Conservation (phyloP, 2,329 filamentous ascomycete species). For the Fusarium subtropicale region DNA sequence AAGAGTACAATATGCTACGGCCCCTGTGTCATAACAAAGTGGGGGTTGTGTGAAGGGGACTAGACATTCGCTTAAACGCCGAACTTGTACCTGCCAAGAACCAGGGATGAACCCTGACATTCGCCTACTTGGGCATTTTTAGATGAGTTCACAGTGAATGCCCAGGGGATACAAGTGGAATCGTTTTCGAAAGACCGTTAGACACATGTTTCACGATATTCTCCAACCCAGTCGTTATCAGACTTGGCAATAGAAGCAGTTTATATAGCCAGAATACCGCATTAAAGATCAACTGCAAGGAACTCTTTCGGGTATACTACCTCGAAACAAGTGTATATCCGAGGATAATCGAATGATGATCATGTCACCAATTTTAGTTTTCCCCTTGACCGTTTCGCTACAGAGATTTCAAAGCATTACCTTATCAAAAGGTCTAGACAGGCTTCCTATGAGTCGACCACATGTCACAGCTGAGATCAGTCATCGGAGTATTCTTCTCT, state of each 20-base stretch:
- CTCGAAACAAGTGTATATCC: conserved; percentile 24
- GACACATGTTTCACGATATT: conserved; percentile 35
- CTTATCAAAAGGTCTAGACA: not conserved
- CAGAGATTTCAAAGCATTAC: not conserved
- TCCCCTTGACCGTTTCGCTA: not conserved
- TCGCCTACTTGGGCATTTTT: not conserved
- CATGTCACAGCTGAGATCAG: not conserved
- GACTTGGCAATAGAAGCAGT: conserved; percentile 8
- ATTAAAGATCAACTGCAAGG: conserved; percentile 18
- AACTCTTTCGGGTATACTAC: conserved; percentile 5
- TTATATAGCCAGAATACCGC: not conserved
- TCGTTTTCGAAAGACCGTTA: conserved; percentile 14
- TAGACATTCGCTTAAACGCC: not conserved
- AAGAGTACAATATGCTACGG: conserved; percentile 34
- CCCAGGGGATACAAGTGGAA: not conserved
- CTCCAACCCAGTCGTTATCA: not conserved
- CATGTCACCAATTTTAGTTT: not conserved
- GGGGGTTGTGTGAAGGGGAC: conserved; percentile 34
- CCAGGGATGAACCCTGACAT: not conserved
- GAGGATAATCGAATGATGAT: conserved; percentile 13
- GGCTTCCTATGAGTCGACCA: not conserved
- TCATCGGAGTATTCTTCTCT: not conserved
- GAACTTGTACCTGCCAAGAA: not conserved
- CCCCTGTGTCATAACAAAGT: conserved; percentile 40
- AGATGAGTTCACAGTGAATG: not conserved